Evolutionary conservation across 495 filamentous ascomycete genomes (phyloP).

Genomic region (Aeminium ludgeri): DNA sequence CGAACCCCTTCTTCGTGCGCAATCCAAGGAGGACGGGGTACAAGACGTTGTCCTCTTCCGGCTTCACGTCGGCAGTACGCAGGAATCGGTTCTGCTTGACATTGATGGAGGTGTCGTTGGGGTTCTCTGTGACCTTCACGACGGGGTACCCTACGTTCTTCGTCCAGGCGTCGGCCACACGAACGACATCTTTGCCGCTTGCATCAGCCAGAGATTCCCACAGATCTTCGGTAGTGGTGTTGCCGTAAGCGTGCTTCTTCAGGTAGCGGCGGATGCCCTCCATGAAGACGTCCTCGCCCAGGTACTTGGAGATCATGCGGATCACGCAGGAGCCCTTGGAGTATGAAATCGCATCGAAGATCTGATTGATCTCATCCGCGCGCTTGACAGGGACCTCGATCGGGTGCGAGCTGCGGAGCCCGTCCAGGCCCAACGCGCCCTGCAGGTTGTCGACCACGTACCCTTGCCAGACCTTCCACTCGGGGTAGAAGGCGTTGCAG

Average conservation of each 20-base stretch:
- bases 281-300: conserved; percentile 85
- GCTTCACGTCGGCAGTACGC: conserved; percentile 59
- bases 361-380: conserved; percentile 92
- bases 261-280: conserved; percentile 84
- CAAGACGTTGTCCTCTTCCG: conserved; percentile 62
- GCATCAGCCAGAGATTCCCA: conserved; percentile 82
- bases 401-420: conserved; percentile 83
- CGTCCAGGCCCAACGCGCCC: conserved; percentile 73
- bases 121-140: conserved; percentile 47
- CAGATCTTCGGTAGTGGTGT: conserved; percentile 71
- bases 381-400: conserved; percentile 94
- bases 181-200: conserved; percentile 74
- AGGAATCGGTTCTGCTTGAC: conserved; percentile 65
- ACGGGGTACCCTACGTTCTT: conserved; percentile 64
- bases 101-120: conserved; percentile 39
- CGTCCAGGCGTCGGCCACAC: conserved; percentile 65
- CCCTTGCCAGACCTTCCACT: conserved; percentile 97
- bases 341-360: conserved; percentile 97
- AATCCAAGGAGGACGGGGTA: conserved; percentile 59
- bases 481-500: conserved; percentile 76
- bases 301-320: conserved; percentile 91
- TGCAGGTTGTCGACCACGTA: conserved; percentile 88
- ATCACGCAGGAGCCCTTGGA: conserved; percentile 91
- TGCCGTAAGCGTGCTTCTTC: conserved; percentile 84
- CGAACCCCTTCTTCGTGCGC: conserved; percentile 46